phyloP scores from a whole-genome alignment of 495 filamentous ascomycete genomes.

The Penicillium paradoxum region DNA sequence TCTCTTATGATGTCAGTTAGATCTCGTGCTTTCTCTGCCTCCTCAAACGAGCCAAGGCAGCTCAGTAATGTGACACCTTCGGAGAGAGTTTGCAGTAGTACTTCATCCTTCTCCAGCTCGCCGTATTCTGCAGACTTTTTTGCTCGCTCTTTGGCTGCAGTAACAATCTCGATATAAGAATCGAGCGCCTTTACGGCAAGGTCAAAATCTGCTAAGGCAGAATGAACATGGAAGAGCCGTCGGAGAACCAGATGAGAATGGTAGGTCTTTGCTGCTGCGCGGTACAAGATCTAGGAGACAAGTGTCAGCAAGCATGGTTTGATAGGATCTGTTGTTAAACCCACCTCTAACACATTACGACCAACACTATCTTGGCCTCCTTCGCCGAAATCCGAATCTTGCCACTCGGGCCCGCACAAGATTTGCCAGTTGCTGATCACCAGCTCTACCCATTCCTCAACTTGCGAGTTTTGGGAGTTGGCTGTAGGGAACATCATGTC shows the following conservation, averaged over 20 bases:
- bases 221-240: slow-evolving; percentile 83
- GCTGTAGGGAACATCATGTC: slow-evolving; percentile 82
- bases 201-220: slow-evolving; percentile 79
- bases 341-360: slow-evolving; percentile 65
- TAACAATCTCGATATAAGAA: slow-evolving; percentile 83
- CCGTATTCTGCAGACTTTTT: slow-evolving; percentile 74
- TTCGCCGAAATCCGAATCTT: slow-evolving; percentile 68
- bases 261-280: slow-evolving; percentile 84
- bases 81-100: slow-evolving; percentile 66
- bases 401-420: slow-evolving; percentile 68
- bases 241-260: slow-evolving; percentile 85
- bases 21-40: slow-evolving; percentile 70
- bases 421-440: slow-evolving; percentile 82
- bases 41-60: slow-evolving; percentile 65
- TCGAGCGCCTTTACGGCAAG: slow-evolving; percentile 82
- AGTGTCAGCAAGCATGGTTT: neutral
- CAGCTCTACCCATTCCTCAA: slow-evolving; percentile 75
- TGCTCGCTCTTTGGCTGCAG: slow-evolving; percentile 70
- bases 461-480: slow-evolving; percentile 61
- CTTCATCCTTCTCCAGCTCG: slow-evolving; percentile 71
- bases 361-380: slow-evolving; percentile 70
- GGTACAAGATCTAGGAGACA: slow-evolving; percentile 62
- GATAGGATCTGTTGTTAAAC: slow-evolving; percentile 18
- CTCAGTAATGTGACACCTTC: slow-evolving; percentile 78
- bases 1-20: slow-evolving; percentile 61